Base-by-base conservation (phyloP, 1,284 basidiomycete genomes). In the Trametes pubescens region DNA sequence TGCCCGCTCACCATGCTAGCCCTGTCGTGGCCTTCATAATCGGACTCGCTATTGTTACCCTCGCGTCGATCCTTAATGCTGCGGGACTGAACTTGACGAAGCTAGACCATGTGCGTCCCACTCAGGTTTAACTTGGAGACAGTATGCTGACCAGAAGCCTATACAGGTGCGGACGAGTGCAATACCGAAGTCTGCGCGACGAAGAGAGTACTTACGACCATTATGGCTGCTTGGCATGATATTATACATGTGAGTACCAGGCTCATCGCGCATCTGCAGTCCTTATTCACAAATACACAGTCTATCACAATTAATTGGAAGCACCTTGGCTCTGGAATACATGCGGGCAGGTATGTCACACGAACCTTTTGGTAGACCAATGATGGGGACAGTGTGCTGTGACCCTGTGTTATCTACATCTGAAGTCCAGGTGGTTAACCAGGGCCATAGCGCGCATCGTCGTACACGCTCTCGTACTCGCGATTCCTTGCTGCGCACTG, bases 41-140 rank as follows among this genome's bases (percentile, higher is more conserved):
- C 65, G 92, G 93, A 8, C 85, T 95, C 59, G 77, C 87, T 44
- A 95, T 95, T 71, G 86, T 94, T 49, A 79, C 91, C 2, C 79
- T 91, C 16, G 91, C 94, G 0, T 92, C 90, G 9, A 84, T 95
- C 14, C 82, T 94, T 69, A 95, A 95, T 71, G 94, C 93, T 46
- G 91, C 90, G 0, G 93, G 94, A 24, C 81, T 95, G 51, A 95
- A 94, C 74, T 79, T 95, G 65, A 92, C 91, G 49, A 95, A 95
- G 75, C 78, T 94, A 38, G 93, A 95, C 76, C 91, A 93, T 84
- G 91, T 91, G 67, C 66, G 84, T 72, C 9, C 3, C 14, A 43
- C 14, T n/a, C 58, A 51, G 21, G 18, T 21, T 22, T 40, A 26
- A 29, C 21, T 13, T 35, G 44, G 37, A 18, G 57, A 7, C 59